A percentile compares a stretch with the other conserved stretches of the same genome.
These are phyloP conservation scores for Fomitopsis palustris DNA, from an alignment of 1,284 basidiomycete genomes.

Conservation along the genomic window DNA sequence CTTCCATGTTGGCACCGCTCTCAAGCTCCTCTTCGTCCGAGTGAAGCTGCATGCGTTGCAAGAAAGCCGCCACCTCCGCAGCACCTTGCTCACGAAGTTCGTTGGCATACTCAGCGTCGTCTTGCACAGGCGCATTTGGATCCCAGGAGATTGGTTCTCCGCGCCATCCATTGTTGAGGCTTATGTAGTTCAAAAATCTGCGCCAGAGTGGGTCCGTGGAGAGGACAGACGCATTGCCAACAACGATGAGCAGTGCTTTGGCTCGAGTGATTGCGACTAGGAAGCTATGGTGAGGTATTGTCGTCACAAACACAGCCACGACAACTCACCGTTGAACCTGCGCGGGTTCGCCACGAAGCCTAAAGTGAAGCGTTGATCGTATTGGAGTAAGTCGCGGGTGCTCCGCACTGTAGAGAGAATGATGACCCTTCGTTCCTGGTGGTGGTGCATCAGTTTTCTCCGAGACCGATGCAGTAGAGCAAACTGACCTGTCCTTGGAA, in stretches of 20 bases:
- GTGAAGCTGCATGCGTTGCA: conserved; percentile 44
- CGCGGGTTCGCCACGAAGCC: conserved; percentile 44
- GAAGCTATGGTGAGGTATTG: background rate
- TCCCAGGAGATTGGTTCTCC: conserved; percentile 51
- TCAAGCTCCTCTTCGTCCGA: conserved; percentile 20
- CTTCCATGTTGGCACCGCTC: conserved; percentile 1
- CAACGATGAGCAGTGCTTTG: conserved; percentile 51
- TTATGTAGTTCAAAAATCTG: conserved; percentile 48
- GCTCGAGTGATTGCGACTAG: conserved; percentile 45
- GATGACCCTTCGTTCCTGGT: conserved; percentile 38
- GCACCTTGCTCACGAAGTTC: conserved; percentile 29
- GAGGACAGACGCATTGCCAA: conserved; percentile 53
- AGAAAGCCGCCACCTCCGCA: conserved; percentile 50
- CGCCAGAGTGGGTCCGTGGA: conserved; percentile 50
- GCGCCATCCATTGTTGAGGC: conserved; percentile 42
- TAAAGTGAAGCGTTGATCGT: conserved; percentile 40
- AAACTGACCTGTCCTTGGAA: conserved; percentile 56
- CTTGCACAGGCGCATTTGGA: conserved; percentile 27
- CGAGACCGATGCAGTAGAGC: background rate
- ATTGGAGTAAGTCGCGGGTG: conserved; percentile 32
- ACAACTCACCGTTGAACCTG: conserved; percentile 40
- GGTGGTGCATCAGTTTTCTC: background rate
- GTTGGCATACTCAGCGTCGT: conserved; percentile 28
- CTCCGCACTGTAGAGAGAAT: conserved; percentile 47
- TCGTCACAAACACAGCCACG: background rate